Evolutionary conservation across 371 early-diverging fungal genomes (phyloP), one percentile per base, ranked within the genome.

Genomic region (Circinella umbellata): DNA sequence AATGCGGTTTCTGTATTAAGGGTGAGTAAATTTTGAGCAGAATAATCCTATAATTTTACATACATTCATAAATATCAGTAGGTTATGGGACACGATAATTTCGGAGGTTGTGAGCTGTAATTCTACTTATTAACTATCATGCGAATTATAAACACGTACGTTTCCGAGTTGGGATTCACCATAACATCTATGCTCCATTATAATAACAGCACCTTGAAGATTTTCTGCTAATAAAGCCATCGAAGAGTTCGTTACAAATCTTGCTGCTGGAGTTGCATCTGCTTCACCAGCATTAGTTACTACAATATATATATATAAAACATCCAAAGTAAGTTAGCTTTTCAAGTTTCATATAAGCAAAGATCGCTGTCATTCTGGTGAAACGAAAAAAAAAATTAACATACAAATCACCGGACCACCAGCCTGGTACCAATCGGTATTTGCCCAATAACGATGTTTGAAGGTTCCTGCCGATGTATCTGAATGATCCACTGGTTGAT

Each of bases 151-250:
- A 34, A n/a, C 34, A 71, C 69, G 63, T 67, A 78, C 86, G 13
- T 79, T 66, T 15, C 86, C 88, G 13, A 92, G 91, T 61, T 85
- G 84, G 8, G 91, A 90, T 55, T 79, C 69, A 59, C 94, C 94
- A 67, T 93, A 94, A 75, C 88, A 90, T 60, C 94, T 73, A 70
- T 93, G 92, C 71, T 94, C 93, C 73, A 94, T 75, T 1, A 86
- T 86, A 15, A 93, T 75, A 6, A 93, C 74, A 37, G 91, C 76
- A 17, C 92, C 94, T 20, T 86, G 71, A 8, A 90, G 81, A 2
- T 77, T 79, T 67, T 85, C 80, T 0, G 93, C 92, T 42, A 94
- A 63, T 13, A 74, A 63, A n/a, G 74, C 76, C 79, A 81, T 78
- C 36, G 77, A 74, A 4, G 79, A 80, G 35, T 80, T 80, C 34